Evolutionary conservation across 352 stramenopile species (phyloP).

Genomic region (Pythium scleroteichum): DNA sequence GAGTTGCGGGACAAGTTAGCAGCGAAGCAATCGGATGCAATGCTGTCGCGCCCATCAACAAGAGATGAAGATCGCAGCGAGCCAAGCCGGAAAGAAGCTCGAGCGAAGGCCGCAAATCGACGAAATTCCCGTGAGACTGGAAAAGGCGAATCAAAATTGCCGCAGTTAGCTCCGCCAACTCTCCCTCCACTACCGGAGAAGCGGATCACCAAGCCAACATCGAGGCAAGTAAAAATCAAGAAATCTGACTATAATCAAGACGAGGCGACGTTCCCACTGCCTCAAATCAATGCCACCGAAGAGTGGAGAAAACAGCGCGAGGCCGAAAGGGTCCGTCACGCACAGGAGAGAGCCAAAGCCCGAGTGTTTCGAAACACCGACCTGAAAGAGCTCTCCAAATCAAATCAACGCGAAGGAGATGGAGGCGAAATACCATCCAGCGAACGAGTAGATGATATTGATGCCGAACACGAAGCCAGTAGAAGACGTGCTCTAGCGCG

Average conservation of each 20-base stretch:
- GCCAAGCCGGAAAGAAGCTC: not conserved
- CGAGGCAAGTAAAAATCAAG: not conserved
- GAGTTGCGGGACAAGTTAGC: conserved; percentile 10
- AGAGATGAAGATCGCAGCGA: conserved; percentile 24
- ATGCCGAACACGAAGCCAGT: conserved; percentile 39
- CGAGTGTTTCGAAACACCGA: conserved; percentile 43
- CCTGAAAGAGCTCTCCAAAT: conserved; percentile 39
- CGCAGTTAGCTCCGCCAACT: not conserved
- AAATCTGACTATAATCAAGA: conserved; percentile 19
- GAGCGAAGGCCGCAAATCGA: not conserved
- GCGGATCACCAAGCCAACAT: conserved; percentile 11
- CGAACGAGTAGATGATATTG: conserved; percentile 25
- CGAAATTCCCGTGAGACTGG: conserved; percentile 4
- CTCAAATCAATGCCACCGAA: conserved; percentile 30
- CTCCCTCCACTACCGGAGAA: not conserved
- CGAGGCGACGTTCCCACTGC: conserved; percentile 13
- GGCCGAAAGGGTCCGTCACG: conserved; percentile 50
- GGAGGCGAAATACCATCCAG: not conserved
- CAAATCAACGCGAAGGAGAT: conserved; percentile 10
- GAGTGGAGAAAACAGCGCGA: conserved; percentile 38
- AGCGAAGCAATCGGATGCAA: conserved; percentile 11
- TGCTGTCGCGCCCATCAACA: conserved; percentile 6
- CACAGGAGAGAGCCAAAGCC: conserved; percentile 56
- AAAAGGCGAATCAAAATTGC: not conserved
- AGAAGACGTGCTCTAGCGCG: conserved; percentile 49